Conservation (phyloP, 2,329 filamentous ascomycete genomes). For the Xylariaceae sp. region DNA sequence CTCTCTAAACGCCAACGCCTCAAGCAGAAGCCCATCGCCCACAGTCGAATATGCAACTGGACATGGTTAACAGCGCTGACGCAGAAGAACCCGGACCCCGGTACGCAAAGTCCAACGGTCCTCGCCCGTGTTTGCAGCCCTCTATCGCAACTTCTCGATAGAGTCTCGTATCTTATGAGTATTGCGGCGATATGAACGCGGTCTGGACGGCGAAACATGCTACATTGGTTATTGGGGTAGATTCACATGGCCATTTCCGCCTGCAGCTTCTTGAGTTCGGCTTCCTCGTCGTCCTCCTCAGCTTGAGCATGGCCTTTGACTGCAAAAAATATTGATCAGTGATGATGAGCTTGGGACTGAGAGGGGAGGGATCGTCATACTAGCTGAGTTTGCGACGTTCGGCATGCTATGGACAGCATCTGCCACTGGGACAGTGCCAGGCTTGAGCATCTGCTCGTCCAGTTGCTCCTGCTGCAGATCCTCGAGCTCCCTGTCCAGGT, state of each 20-base stretch:
- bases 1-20: conserved; percentile 25
- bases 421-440: conserved; percentile 72
- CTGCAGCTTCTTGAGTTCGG: conserved; percentile 84
- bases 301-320: conserved; percentile 44
- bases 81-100: no score
- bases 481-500: conserved; percentile 79
- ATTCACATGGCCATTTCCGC: conserved; percentile 92
- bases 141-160: no score
- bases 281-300: conserved; percentile 92
- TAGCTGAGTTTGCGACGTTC: conserved; percentile 62
- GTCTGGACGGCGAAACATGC: no score
- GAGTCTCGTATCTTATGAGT: no score
- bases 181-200: no score
- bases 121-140: no score
- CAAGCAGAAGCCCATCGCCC: no score
- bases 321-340: conserved; percentile 19
- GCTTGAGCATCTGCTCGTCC: conserved; percentile 89
- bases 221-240: neutral
- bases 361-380: conserved; percentile 47
- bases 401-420: conserved; percentile 75
- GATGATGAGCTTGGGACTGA: neutral
- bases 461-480: conserved; percentile 84
- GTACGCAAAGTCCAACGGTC: no score
- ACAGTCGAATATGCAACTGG: no score
- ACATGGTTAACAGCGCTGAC: no score